phyloP scores from a whole-genome alignment of 2,329 filamentous ascomycete genomes.

The Nothomitra cinnamomea region DNA sequence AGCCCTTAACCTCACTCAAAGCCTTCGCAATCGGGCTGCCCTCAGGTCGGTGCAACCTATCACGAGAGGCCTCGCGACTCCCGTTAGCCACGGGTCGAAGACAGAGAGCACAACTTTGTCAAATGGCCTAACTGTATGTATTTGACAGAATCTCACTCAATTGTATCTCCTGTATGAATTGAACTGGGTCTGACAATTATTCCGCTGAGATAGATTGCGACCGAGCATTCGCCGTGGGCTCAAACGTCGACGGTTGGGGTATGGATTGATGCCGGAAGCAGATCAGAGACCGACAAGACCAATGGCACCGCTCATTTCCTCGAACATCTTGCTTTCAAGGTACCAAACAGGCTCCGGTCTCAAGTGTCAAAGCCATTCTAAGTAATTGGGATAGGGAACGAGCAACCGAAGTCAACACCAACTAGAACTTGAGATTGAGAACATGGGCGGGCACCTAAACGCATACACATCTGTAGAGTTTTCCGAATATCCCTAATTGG shows the following conservation, averaged over 20 bases:
- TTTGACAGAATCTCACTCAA: conserved; percentile 26
- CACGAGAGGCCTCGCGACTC: conserved; percentile 79
- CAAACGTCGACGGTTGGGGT: conserved; percentile 97
- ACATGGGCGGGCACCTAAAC: conserved; percentile 98
- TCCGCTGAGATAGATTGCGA: conserved; percentile 56
- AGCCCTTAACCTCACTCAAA: conserved; percentile 83
- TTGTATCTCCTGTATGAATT: conserved; percentile 7
- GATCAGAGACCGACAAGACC: conserved; percentile 94
- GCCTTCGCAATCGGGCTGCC: conserved; percentile 74
- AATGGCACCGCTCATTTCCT: conserved; percentile 99
- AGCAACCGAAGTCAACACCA: conserved; percentile 89
- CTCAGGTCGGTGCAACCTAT: conserved; percentile 61
- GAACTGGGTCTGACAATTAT: background rate
- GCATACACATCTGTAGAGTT: conserved; percentile 90
- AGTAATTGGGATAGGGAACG: conserved; percentile 47
- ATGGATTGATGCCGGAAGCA: conserved; percentile 97
- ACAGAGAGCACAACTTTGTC: conserved; percentile 91
- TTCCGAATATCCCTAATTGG: conserved; percentile 8
- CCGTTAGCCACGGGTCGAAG: conserved; percentile 55
- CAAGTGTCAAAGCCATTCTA: background rate
- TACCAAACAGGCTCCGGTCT: conserved; percentile 25
- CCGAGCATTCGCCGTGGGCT: conserved; percentile 94
- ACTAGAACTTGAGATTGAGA: conserved; percentile 98
- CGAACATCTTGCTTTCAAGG: conserved; percentile 99
- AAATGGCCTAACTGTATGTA: conserved; percentile 90